Base-by-base conservation (phyloP, 495 filamentous ascomycete species). In the Penicillium antarcticum region DNA sequence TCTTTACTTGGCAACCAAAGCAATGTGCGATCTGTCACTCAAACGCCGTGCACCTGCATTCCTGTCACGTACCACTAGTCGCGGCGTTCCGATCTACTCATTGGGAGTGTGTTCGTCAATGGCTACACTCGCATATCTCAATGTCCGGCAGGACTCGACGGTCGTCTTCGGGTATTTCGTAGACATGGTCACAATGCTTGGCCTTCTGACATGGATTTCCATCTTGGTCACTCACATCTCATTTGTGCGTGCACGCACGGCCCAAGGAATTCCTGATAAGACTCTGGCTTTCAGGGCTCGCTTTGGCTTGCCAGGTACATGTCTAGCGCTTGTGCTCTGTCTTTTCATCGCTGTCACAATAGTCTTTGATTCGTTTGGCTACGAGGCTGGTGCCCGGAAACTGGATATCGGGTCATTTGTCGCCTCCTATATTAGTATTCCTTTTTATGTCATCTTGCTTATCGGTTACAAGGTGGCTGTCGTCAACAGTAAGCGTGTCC, bases 171-270 rank as follows among this genome's bases (percentile, higher is more conserved):
- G 70, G 5, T 90, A 91, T 70, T 88, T 94, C 48, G 82, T 92
- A 45, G 88, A 90, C 57, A 72, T 92, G 38, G 83, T 83, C 21
- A 88, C 87, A 8, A 87, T 91, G 65, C 87, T 89, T 53, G 87
- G 87, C 21, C 72, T 91, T 9, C 45, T 79, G 14, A 69, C 70
- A 4, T 79, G 89, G 88, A 82, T 91, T 38, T 89, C 86, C 0
- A 87, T 94, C 45, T 79, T 94, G 2, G 72, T 90, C 35, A 84
- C 85, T 5, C 89, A 95, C 67, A 83, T 95, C 50, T 83, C 70
- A 57, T 95, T 94, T 60, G 76, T 88, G 24, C 76, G 77, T 4
- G 89, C 83, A 2, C 84, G 88, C 45, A 78, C 72, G 54, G 87
- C 80, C 1, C 88, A 92, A 67, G 76, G 76, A 34, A 70, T 92